These are phyloP conservation scores for Kodamaea fukazawae DNA, from an alignment of 805 yeast species.

Conservation along the genomic window DNA sequence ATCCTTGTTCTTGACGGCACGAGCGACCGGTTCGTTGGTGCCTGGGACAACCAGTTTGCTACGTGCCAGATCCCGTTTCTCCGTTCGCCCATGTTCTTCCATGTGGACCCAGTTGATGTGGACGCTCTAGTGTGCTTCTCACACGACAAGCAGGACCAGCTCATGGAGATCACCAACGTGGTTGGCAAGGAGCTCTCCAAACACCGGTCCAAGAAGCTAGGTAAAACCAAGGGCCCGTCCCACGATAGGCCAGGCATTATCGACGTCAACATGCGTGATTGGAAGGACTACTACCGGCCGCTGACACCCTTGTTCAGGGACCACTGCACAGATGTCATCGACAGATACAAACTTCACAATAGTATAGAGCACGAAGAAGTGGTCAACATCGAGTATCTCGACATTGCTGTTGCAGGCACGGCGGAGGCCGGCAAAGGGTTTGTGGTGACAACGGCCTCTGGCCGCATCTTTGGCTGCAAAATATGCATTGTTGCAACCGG, in stretches of 20 bases:
- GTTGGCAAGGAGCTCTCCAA: constrained; percentile 45
- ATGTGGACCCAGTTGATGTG: constrained; percentile 43
- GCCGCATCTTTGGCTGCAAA: constrained; percentile 32
- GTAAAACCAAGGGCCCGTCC: constrained; percentile 14
- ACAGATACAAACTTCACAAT: constrained; percentile 29
- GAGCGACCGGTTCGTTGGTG: constrained; percentile 34
- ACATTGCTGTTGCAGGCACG: constrained; percentile 21
- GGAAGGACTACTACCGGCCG: constrained; percentile 45
- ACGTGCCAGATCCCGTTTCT: constrained; percentile 42
- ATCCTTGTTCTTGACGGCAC: constrained; percentile 38
- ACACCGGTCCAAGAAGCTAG: constrained; percentile 36
- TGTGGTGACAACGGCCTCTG: constrained; percentile 27
- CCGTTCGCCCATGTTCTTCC: constrained; percentile 49
- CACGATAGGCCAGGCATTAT: constrained; percentile 35
- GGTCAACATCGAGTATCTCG: constrained; percentile 27
- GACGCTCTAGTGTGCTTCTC: constrained; percentile 46
- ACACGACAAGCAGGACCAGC: constrained; percentile 22
- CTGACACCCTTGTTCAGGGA: constrained; percentile 38
- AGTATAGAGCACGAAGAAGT: constrained; percentile 34
- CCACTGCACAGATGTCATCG: constrained; percentile 34
- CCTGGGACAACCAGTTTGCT: constrained; percentile 44
- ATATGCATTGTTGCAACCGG: constrained; percentile 36
- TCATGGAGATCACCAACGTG: constrained; percentile 41
- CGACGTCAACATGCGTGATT: constrained; percentile 44
- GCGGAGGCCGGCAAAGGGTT: constrained; percentile 30